Conservation (phyloP, 768 basidiomycete species). For the Imleria badia region DNA sequence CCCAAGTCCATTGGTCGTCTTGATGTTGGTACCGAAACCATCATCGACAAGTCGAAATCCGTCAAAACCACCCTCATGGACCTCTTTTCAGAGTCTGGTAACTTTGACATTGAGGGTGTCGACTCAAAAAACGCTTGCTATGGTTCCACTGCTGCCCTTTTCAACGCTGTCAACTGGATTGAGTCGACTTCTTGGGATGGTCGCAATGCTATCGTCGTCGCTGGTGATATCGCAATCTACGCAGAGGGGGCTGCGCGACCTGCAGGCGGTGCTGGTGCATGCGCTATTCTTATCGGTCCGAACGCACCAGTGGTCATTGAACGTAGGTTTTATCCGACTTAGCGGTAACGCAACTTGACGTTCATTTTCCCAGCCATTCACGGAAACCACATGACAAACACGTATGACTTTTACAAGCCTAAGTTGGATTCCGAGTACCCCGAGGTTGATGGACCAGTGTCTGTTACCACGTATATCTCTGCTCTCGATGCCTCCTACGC, state of each 20-base stretch:
- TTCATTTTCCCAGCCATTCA: constrained; percentile 68
- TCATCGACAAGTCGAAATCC: constrained; percentile 99
- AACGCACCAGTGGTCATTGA: constrained; percentile 94
- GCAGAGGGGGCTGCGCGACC: constrained; percentile 94
- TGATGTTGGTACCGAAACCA: constrained; percentile 97
- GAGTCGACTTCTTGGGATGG: constrained; percentile 97
- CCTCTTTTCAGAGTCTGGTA: constrained; percentile 89
- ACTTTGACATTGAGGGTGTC: constrained; percentile 97
- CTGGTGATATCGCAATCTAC: constrained; percentile 97
- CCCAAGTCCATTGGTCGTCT: constrained; percentile 95
- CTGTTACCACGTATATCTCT: constrained; percentile 91
- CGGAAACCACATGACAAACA: constrained; percentile 96
- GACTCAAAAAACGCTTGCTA: constrained; percentile 99
- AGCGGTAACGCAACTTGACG: constrained; percentile 5
- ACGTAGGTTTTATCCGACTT: constrained; percentile 56
- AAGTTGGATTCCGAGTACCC: constrained; percentile 94
- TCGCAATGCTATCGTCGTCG: constrained; percentile 94
- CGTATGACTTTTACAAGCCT: constrained; percentile 99
- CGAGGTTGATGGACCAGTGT: constrained; percentile 95
- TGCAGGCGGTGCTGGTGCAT: constrained; percentile 95
- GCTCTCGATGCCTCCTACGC: constrained; percentile 90
- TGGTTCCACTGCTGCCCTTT: constrained; percentile 96
- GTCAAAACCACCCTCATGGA: constrained; percentile 99
- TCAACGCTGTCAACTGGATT: constrained; percentile 99
- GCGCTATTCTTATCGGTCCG: constrained; percentile 93